Evolutionary conservation across 768 basidiomycete genomes (phyloP), one percentile per base, ranked within the genome.

Genomic region (Tylopilus subfusipes): DNA sequence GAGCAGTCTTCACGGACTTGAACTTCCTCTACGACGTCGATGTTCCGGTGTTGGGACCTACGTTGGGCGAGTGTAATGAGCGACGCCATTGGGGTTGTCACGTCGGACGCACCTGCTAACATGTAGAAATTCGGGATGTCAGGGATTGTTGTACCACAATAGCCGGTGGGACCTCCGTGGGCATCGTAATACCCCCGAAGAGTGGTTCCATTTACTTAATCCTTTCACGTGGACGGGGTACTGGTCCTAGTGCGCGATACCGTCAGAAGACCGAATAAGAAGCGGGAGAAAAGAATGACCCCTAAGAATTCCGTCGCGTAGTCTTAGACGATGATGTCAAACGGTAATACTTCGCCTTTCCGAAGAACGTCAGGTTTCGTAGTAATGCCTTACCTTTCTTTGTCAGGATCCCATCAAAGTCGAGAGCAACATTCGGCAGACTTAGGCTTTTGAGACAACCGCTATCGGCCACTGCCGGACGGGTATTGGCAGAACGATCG

Each of bases 241-340:
- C 13, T 54, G 50, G 18, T 69, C 58, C 67, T 68, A 39, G 31
- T 22, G 30, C 2, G n/a, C 22, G 12, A 54, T 12, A 5, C 27
- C 18, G 22, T 64, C 44, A 54, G 47, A 25, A 29, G n/a, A 30
- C 27, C 27, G 2, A 34, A 30, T 19, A 24, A 9, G 3, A 34
- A 19, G 53, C 29, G 9, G 8, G 51, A 31, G 29, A 45, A 34
- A 33, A 22, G 36, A 40, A 36, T 54, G 34, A 36, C 34, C 34
- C 34, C 34, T 36, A 18, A 18, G 50, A 69, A 74, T 31, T 73
- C 73, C 2, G 73, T 75, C 11, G 64, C 68, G 14, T 57, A n/a
- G n/a, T n/a, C n/a, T n/a, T n/a, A 69, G 42, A 72, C 44, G 47
- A 75, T 69, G 5, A 70, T 60, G 47, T 75, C 73, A n/a, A 75